These are phyloP conservation scores for Catharanthus roseus DNA, from an alignment of 257 asterid genomes.

Conservation along the genomic window DNA sequence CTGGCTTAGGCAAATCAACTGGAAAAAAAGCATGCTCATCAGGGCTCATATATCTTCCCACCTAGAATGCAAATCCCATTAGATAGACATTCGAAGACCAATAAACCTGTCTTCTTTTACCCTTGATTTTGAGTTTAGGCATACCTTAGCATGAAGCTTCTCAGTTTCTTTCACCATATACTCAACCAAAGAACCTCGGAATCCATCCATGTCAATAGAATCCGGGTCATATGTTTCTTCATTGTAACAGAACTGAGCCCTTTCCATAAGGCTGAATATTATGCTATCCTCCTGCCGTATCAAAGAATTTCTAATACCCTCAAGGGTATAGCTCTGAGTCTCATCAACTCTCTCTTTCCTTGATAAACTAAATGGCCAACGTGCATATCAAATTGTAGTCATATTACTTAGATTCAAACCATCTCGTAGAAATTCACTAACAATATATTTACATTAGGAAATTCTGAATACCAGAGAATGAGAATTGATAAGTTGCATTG, in stretches of 20 bases:
- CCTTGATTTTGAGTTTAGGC: background rate
- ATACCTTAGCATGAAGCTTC: slow-evolving; percentile 84
- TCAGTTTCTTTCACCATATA: slow-evolving; percentile 88
- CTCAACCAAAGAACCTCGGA: slow-evolving; percentile 73
- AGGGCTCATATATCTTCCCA: slow-evolving; percentile 85
- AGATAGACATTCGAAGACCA: slow-evolving; percentile 7
- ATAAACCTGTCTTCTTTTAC: background rate
- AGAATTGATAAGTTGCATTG: background rate
- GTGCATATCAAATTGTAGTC: background rate
- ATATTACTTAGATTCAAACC: background rate
- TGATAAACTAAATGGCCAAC: slow-evolving; percentile 36
- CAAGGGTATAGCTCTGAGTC: slow-evolving; percentile 71
- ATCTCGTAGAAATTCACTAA: background rate
- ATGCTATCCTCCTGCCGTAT: slow-evolving; percentile 94
- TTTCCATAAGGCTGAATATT: slow-evolving; percentile 77
- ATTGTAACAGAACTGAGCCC: slow-evolving; percentile 83
- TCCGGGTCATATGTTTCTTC: slow-evolving; percentile 60
- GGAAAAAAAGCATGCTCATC: slow-evolving; percentile 97
- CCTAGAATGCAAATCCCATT: slow-evolving; percentile 32
- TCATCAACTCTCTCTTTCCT: slow-evolving; percentile 65
- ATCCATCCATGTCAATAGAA: slow-evolving; percentile 65
- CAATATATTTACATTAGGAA: background rate
- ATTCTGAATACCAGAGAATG: background rate
- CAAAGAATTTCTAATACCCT: slow-evolving; percentile 75
- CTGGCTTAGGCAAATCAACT: slow-evolving; percentile 48